Evolutionary conservation across 169 alveolate genomes (phyloP).

Genomic region (Plasmodium knowlesi): DNA sequence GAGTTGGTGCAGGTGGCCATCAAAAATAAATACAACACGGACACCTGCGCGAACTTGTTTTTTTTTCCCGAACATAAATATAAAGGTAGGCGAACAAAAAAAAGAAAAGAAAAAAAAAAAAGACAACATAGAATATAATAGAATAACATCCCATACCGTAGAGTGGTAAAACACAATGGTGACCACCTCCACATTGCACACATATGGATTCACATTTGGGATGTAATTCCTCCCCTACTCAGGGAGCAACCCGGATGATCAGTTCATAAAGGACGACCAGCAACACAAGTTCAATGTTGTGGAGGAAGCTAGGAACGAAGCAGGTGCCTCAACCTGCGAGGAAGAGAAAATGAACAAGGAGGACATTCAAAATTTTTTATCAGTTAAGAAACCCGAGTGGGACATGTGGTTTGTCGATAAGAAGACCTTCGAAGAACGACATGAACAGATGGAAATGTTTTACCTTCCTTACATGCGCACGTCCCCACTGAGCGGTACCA

Average conservation of each 20-base stretch:
- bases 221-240: conserved; percentile 1
- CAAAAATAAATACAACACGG: conserved; percentile 68
- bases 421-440: conserved; percentile 42
- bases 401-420: conserved; percentile 74
- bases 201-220: not conserved
- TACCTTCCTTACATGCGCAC: conserved; percentile 68
- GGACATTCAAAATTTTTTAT: conserved; percentile 22
- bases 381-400: conserved; percentile 71
- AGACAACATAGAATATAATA: not conserved
- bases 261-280: conserved; percentile 66
- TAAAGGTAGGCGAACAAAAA: conserved; percentile 4
- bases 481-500: conserved; percentile 32
- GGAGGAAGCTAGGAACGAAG: not conserved
- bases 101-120: not conserved
- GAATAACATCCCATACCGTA: not conserved
- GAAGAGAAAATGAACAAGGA: not conserved
- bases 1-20: conserved; percentile 72
- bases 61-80: conserved; percentile 73
- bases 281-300: conserved; percentile 65
- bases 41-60: conserved; percentile 53
- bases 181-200: not conserved
- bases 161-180: not conserved
- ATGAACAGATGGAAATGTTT: conserved; percentile 16
- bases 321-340: not conserved
- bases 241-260: conserved; percentile 69